Evolutionary conservation across 345 rosid species (phyloP), one percentile per base, ranked within the genome.

Genomic region (Eucalyptus sp.): DNA sequence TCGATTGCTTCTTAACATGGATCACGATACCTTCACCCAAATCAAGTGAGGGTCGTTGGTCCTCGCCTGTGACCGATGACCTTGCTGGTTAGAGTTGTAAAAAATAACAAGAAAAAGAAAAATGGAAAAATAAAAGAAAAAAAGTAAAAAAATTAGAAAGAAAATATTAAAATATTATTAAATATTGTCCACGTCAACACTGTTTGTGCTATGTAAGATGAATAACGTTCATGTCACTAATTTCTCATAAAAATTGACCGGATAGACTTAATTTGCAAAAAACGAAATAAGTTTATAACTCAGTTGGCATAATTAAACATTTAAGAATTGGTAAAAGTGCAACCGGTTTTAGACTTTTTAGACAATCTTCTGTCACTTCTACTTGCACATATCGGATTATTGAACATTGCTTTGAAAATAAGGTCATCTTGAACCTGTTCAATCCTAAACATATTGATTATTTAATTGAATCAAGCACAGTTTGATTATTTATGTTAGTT

Each of bases 201-300:
- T 6, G 4, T 5, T 27, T 13, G 8, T 62, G 1, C 0, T 13
- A 2, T 0, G 7, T 62, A 1, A 6, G 16, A 62, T 29, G 7
- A 13, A 29, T 12, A 15, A 13, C 4, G 0, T 29, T 6, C 17
- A 62, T 6, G 16, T 62, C 15, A 29, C 13, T 29, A 29, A 62
- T 62, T 62, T 62, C 4, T 29, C 4, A 1, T 6, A 27, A 27
- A 60, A 62, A 62, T 12, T 62, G 2, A 3, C 2, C 1, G 0
- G 2, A 62, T 62, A 6, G 0, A 6, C 8, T 62, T 6, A 62
- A 62, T 62, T 62, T 13, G 31, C 31, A 29, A 29, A 27, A 60
- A 5, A 62, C 13, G 1, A 62, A 62, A 62, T 52, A 13, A 27
- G 8, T 62, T 6, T 27, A 62, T 12, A 29, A 62, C 2, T 62